These are phyloP conservation scores for Articulospora tetracladia DNA, from an alignment of 495 filamentous ascomycete genomes.

Conservation along the genomic window DNA sequence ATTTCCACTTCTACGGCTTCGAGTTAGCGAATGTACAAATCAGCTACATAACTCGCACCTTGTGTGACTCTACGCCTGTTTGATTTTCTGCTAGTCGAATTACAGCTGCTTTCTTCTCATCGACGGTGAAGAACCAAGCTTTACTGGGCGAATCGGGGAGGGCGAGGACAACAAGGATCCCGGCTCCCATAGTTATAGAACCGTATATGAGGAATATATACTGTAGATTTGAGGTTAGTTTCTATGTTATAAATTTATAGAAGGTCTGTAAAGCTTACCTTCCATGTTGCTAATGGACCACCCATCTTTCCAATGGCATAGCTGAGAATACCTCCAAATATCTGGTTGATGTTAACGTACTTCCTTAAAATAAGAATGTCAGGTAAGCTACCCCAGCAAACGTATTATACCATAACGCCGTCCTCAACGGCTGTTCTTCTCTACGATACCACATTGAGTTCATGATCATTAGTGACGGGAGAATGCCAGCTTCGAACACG, in stretches of 20 bases:
- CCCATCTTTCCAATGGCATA: conserved; percentile 8
- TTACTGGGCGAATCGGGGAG: conserved; percentile 29
- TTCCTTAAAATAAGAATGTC: conserved; percentile 30
- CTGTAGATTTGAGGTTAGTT: too few relatives aligned
- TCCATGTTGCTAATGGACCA: not conserved
- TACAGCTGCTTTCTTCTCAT: conserved; percentile 40
- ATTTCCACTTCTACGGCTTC: too few relatives aligned
- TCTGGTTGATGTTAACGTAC: conserved; percentile 31
- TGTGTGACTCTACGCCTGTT: conserved; percentile 66
- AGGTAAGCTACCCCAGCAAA: too few relatives aligned
- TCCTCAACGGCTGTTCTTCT: conserved; percentile 45
- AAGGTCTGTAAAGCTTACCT: too few relatives aligned
- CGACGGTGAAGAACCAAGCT: conserved; percentile 28
- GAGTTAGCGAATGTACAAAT: too few relatives aligned
- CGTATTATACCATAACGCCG: conserved; percentile 43
- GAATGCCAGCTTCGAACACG: conserved; percentile 60
- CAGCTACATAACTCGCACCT: too few relatives aligned
- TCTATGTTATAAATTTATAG: too few relatives aligned
- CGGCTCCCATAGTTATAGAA: conserved; percentile 25
- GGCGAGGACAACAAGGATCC: conserved; percentile 26
- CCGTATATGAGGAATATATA: conserved; percentile 34
- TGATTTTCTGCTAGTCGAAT: too few relatives aligned
- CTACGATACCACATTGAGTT: conserved; percentile 60
- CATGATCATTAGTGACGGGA: conserved; percentile 55
- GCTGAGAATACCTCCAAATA: conserved; percentile 45